Evolutionary conservation across 352 stramenopile species (phyloP).

Genomic region (Globisporangium spinosum): DNA sequence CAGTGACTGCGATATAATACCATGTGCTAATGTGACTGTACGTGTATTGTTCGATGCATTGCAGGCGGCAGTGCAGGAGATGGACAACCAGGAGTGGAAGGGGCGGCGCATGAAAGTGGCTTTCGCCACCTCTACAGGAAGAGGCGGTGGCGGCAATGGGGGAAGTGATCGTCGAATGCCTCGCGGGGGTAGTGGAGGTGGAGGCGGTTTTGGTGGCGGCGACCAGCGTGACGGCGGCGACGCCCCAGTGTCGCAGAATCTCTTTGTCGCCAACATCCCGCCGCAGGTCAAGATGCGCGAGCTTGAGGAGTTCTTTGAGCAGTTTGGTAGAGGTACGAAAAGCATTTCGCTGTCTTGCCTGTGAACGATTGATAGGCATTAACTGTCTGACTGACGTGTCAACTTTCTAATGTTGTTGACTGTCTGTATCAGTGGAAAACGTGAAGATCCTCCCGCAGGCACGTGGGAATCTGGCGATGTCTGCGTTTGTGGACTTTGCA

Average conservation of each 20-base stretch:
- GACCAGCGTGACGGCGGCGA: not conserved
- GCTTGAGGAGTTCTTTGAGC: slow-evolving; percentile 48
- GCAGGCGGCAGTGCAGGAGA: slow-evolving; percentile 35
- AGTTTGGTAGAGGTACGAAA: slow-evolving; percentile 42
- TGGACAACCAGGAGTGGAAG: slow-evolving; percentile 47
- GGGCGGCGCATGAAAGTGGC: slow-evolving; percentile 43
- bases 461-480: slow-evolving; percentile 44
- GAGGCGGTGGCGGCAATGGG: not conserved
- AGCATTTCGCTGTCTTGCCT: not conserved
- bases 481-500: slow-evolving; percentile 61
- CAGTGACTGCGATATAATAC: not conserved
- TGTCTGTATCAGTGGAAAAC: slow-evolving; percentile 41
- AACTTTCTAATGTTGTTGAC: not conserved
- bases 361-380: not conserved
- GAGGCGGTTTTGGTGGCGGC: not conserved
- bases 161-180: not conserved
- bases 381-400: not conserved
- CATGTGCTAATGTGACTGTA: not conserved
- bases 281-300: slow-evolving; percentile 60
- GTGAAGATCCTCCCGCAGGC: slow-evolving; percentile 56
- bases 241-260: slow-evolving; percentile 31
- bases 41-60: not conserved
- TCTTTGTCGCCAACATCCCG: slow-evolving; percentile 68
- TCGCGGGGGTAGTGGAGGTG: not conserved
- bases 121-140: slow-evolving; percentile 28